Conservation (phyloP, 352 stramenopile genomes). For the Globisporangium polare region DNA sequence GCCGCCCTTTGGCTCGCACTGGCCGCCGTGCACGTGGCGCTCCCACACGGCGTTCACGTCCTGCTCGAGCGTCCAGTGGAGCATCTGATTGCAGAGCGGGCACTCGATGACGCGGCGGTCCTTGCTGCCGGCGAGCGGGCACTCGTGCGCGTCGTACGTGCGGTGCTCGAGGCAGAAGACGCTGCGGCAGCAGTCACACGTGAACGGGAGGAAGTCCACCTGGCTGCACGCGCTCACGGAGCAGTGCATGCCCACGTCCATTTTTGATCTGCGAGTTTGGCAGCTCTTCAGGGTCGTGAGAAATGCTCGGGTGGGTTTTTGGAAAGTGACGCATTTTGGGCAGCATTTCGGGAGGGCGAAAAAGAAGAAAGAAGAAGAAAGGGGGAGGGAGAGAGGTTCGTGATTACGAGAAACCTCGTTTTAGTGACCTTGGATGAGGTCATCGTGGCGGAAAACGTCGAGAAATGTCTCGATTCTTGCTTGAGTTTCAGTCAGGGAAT, state of each 20-base stretch:
- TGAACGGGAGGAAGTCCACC: slow-evolving; percentile 85
- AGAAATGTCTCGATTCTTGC: too few species aligned
- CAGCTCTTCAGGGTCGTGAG: too few species aligned
- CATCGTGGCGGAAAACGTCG: background rate
- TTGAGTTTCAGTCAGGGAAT: too few species aligned
- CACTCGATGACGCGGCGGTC: slow-evolving; percentile 72
- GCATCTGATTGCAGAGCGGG: slow-evolving; percentile 58
- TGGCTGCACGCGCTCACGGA: slow-evolving; percentile 60
- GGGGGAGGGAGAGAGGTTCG: background rate
- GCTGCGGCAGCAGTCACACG: slow-evolving; percentile 74
- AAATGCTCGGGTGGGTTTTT: too few species aligned
- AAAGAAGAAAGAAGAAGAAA: too few species aligned
- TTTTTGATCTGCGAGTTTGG: too few species aligned
- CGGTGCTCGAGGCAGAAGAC: slow-evolving; percentile 86
- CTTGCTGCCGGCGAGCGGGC: slow-evolving; percentile 51
- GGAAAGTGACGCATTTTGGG: background rate
- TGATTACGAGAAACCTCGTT: background rate
- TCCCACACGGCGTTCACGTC: slow-evolving; percentile 79
- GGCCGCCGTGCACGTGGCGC: slow-evolving; percentile 50
- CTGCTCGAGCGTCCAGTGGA: slow-evolving; percentile 68
- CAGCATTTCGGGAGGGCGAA: background rate
- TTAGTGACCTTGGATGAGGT: background rate
- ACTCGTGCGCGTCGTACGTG: slow-evolving; percentile 73
- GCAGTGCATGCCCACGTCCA: slow-evolving; percentile 78
- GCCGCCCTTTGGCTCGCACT: slow-evolving; percentile 28